Base-by-base conservation (phyloP, 2,329 filamentous ascomycete species). In the Exophiala spinifera region DNA sequence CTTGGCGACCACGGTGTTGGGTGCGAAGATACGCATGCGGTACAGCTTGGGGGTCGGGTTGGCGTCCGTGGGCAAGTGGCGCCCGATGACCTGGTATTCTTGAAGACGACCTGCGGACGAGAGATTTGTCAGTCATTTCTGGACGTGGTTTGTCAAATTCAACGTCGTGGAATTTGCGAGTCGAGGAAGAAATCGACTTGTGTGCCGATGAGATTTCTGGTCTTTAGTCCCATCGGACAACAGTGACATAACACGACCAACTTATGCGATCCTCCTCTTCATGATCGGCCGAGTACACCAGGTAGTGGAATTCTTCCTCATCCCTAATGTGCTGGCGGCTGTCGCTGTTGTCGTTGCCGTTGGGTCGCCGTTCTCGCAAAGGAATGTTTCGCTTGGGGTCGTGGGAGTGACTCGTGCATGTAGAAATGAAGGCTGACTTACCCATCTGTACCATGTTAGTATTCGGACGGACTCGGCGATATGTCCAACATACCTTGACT, bases 1-100 rank as follows among this genome's bases (percentile, higher is more conserved):
- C 88, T 99, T 99, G 76, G 95, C 94, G 72, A 99, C 91, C 68
- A 96, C 94, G 72, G 87, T 83, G 82, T 99, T 99, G 70, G 91
- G 89, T 68, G 94, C 94, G 78, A 99, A 99, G 79, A 99, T 96
- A 78, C 91, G 91, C 94, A 99, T 99, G 80, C 94, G 91, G 87
- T 97, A 99, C 79, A 99, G 88, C 83, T 94, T 92, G 71, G 94
- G 94, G 72, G 89, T 90, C 73, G 92, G 91, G 85, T 96, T 95
- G 76, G 88, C 83, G 83, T 99, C 94, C 74, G 88, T 89, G 80
- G 94, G 94, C 88, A 99, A 80, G 81, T 96, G 92, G 80, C 95
- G 92, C 82, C 95, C 94, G 76, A 99, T 96, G 83, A 99, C 92
- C 87, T 97, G 94, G 86, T 96, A 99, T 87, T 99, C 94, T 78